Base-by-base conservation (phyloP, 2,329 filamentous ascomycete species). In the Aspergillus candidus region DNA sequence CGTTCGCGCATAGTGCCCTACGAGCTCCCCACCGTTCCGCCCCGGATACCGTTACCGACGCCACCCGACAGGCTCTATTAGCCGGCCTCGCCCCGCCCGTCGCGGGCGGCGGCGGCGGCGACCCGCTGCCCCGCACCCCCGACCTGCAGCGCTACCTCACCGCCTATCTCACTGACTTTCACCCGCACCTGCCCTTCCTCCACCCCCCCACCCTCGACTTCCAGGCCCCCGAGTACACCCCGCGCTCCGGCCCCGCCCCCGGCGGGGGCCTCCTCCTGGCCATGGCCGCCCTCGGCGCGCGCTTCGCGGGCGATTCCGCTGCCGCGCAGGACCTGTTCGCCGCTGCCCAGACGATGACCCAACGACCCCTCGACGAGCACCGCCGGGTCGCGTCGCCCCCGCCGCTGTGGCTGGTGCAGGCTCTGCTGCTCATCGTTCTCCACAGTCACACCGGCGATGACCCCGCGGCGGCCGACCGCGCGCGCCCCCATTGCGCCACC, bases 401-500 rank as follows among this genome's bases (percentile, higher is more conserved):
- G 75, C 76, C 91, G 0, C 76, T 96, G 33, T 97, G 91, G 90
- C 76, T 98, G 18, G 89, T 97, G 12, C 93, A 97, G 67, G 88
- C 91, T 0, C 97, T 97, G 91, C 74, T 97, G 7, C 76, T 98
- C 40, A 97, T 95, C 61, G 87, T 97, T 32, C 86, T 96, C 12
- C 97, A 95, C 62, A 91, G 91, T 11, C 88, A 96, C 65, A 94
- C 94, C 54, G 94, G 89, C 62, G 88, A 87, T 32, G 91, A 97
- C 63, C 91, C 94, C 70, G 84, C 82, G 42, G 86, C 88, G 15
- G 88, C 87, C 48, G 89, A 96, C 62, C 94, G 94, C 58, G 91
- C 91, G 1, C 90, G 85, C 51, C 95, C 87, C 1, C 91, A 97
- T 62, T 94, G 88, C 62, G 87, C 89, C 6, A 88, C 90, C 14